Conservation (phyloP, 768 basidiomycete genomes). For the Hypsizygus marmoreus region DNA sequence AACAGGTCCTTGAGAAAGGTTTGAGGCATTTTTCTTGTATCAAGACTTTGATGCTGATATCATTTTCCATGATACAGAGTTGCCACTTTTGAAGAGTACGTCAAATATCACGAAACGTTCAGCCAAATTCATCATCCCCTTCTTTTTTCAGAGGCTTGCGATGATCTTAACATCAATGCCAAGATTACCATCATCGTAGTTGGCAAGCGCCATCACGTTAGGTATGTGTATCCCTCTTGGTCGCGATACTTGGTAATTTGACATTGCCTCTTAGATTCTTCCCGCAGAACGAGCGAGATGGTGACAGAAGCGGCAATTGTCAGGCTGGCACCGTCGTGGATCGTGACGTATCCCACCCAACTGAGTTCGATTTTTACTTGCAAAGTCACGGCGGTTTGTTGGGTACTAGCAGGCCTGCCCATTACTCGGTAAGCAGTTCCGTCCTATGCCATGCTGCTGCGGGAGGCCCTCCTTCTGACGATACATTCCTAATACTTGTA, state of each 20-base stretch:
- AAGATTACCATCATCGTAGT: constrained; percentile 71
- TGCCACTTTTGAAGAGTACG: constrained; percentile 51
- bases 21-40: constrained; percentile 10
- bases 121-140: constrained; percentile 5
- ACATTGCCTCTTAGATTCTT: constrained; percentile 36
- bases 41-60: not conserved
- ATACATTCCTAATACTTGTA: constrained; percentile 12
- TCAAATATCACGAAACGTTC: not conserved
- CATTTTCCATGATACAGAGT: constrained; percentile 36
- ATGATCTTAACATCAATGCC: constrained; percentile 47
- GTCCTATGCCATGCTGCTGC: not conserved
- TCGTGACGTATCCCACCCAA: constrained; percentile 65
- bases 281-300: constrained; percentile 40
- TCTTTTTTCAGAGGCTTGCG: constrained; percentile 52
- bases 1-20: constrained; percentile 57
- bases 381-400: constrained; percentile 77
- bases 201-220: constrained; percentile 64
- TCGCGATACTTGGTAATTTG: too few species aligned
- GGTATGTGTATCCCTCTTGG: too few species aligned
- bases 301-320: constrained; percentile 72
- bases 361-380: constrained; percentile 79
- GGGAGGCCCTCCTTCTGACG: not conserved
- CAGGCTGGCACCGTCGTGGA: constrained; percentile 81
- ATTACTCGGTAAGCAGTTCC: constrained; percentile 43
- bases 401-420: constrained; percentile 63